These are phyloP conservation scores for Herpotrichia juniperi DNA, from an alignment of 2,329 filamentous ascomycete species.

Conservation along the genomic window DNA sequence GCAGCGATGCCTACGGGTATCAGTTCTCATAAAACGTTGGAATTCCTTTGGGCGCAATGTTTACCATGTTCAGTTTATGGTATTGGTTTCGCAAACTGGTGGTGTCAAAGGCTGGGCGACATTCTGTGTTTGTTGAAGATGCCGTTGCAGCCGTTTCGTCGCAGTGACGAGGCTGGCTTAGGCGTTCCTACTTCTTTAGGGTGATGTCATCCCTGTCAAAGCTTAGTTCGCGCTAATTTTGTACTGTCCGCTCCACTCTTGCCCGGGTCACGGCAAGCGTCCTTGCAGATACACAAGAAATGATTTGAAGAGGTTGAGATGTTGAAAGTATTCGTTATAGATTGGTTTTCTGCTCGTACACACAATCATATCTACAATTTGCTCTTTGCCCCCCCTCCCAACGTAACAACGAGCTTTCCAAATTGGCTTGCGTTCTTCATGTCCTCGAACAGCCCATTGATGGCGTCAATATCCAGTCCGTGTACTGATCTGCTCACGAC, in stretches of 20 bases:
- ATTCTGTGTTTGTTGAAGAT: neutral
- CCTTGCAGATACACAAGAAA: too few relatives aligned
- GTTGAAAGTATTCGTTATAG: too few relatives aligned
- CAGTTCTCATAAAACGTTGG: too few relatives aligned
- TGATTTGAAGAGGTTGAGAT: too few relatives aligned
- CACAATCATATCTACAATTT: conserved; percentile 32
- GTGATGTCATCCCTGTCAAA: conserved; percentile 3
- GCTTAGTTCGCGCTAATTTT: neutral
- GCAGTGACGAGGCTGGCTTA: conserved; percentile 2
- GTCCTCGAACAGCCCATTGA: conserved; percentile 83
- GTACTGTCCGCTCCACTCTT: neutral
- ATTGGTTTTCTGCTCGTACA: neutral
- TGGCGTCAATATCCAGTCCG: conserved; percentile 76
- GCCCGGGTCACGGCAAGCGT: neutral
- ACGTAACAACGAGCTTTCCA: conserved; percentile 83
- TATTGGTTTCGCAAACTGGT: neutral
- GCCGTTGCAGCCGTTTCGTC: neutral
- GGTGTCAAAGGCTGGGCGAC: neutral
- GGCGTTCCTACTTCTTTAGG: neutral
- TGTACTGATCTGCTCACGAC: conserved; percentile 76
- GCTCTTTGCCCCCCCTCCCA: conserved; percentile 32
- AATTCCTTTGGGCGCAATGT: too few relatives aligned
- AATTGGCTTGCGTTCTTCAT: conserved; percentile 88
- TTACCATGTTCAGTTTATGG: neutral
- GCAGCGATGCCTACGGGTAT: conserved; percentile 56